phyloP scores from a whole-genome alignment of 2,329 filamentous ascomycete species.

The Fusarium duplospermum region DNA sequence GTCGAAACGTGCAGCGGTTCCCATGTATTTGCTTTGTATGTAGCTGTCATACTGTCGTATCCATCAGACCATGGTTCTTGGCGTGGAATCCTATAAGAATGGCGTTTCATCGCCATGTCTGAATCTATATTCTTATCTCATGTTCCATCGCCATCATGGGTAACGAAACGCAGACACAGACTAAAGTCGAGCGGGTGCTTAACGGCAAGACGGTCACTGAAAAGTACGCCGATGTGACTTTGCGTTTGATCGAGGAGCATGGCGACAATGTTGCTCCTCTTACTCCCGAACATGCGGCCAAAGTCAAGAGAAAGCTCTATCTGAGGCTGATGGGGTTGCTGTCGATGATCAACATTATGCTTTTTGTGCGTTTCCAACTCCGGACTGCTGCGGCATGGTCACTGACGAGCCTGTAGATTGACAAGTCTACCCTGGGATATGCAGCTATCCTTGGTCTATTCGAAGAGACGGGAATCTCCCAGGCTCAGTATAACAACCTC shows the following conservation, averaged over 20 bases:
- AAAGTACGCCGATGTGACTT: slow-evolving; percentile 52
- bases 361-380: slow-evolving; percentile 46
- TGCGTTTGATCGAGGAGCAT: slow-evolving; percentile 50
- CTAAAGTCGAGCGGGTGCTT: background rate
- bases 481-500: slow-evolving; percentile 54
- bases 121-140: background rate
- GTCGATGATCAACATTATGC: slow-evolving; percentile 49
- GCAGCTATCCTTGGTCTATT: slow-evolving; percentile 55
- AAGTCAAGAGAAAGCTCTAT: slow-evolving; percentile 49
- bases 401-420: slow-evolving; percentile 41
- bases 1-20: background rate
- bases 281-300: slow-evolving; percentile 48
- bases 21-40: background rate
- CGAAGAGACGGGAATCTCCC: slow-evolving; percentile 52
- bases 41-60: background rate
- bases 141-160: background rate
- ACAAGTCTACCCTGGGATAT: slow-evolving; percentile 55
- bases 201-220: slow-evolving; percentile 2
- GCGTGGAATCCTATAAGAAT: background rate
- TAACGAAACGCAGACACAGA: background rate
- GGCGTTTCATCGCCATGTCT: background rate
- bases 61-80: background rate
- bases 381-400: background rate
- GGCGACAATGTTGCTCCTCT: slow-evolving; percentile 47
- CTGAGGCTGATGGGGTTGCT: slow-evolving; percentile 48